phyloP scores from a whole-genome alignment of 2,329 filamentous ascomycete genomes.

The Colletotrichum phormii region DNA sequence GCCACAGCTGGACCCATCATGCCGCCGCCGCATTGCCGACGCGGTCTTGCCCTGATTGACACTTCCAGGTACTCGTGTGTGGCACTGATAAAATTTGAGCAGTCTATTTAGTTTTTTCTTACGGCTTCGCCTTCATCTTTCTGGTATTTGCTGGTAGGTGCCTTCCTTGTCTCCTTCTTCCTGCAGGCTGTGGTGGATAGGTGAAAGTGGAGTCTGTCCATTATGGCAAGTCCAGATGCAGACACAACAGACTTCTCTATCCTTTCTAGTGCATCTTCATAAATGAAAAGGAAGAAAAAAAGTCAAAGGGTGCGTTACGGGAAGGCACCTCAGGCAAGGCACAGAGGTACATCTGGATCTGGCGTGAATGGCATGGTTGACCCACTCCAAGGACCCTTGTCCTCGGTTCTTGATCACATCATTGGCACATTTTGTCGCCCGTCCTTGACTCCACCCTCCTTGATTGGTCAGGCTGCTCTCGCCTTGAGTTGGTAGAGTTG shows the following conservation, averaged over 20 bases:
- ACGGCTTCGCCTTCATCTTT: not conserved
- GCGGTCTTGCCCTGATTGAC: not conserved
- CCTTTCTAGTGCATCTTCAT: slow-evolving; percentile 3
- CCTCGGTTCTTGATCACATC: slow-evolving; percentile 6
- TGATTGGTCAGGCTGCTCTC: slow-evolving; percentile 21
- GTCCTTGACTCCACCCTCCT: not conserved
- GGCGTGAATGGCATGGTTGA: not conserved
- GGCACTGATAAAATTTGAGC: not conserved
- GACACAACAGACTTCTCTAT: not conserved
- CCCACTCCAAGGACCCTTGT: slow-evolving; percentile 9
- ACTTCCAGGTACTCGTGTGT: not conserved
- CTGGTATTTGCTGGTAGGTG: not conserved
- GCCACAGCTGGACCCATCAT: not conserved
- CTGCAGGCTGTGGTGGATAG: not conserved
- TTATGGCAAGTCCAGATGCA: not conserved
- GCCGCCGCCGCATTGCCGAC: slow-evolving; percentile 6
- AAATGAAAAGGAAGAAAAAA: not conserved
- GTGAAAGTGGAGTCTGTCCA: not conserved
- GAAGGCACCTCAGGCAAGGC: not conserved
- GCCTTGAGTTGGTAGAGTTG: slow-evolving; percentile 24
- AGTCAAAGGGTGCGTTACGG: not conserved
- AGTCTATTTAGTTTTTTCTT: not conserved
- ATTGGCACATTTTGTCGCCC: slow-evolving; percentile 28
- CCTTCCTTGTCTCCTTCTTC: not conserved
- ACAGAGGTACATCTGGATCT: not conserved